Evolutionary conservation across 768 basidiomycete species (phyloP).

Genomic region (Coprinopsis sp.): DNA sequence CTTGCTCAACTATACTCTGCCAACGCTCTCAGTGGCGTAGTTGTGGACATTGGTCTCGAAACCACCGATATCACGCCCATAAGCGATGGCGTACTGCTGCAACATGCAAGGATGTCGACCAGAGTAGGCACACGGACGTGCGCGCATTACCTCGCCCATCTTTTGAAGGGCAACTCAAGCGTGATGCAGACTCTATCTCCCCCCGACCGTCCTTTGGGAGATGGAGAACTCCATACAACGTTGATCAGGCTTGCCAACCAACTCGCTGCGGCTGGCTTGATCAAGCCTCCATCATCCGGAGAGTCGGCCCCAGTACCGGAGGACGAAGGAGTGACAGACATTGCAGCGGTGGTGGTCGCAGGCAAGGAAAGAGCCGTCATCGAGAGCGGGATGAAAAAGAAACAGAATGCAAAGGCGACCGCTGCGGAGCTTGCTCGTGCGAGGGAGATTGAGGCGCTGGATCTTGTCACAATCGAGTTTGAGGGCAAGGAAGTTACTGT

Average conservation of each 20-base stretch:
- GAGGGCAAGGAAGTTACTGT: conserved; percentile 66
- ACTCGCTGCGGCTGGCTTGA: conserved; percentile 57
- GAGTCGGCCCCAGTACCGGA: conserved; percentile 56
- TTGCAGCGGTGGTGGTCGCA: conserved; percentile 84
- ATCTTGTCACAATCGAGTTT: conserved; percentile 75
- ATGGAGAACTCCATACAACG: conserved; percentile 42
- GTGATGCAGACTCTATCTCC: conserved; percentile 58
- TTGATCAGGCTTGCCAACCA: conserved; percentile 63
- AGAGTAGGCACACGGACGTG: conserved; percentile 68
- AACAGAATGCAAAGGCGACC: conserved; percentile 62
- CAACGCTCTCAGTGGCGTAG: conserved; percentile 65
- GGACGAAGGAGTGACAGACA: conserved; percentile 85
- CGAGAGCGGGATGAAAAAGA: conserved; percentile 78
- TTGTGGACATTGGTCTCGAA: conserved; percentile 77
- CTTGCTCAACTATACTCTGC: conserved; percentile 80
- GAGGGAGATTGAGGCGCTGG: conserved; percentile 76
- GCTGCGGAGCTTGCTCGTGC: conserved; percentile 80
- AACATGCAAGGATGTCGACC: conserved; percentile 50
- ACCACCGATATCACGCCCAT: conserved; percentile 76
- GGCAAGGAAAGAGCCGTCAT: conserved; percentile 91
- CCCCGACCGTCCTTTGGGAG: conserved; percentile 38
- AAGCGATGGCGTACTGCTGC: conserved; percentile 64
- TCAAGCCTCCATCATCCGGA: conserved; percentile 72
- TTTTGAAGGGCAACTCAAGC: conserved; percentile 65
- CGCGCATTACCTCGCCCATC: conserved; percentile 67